Percentiles rank a stretch among this genome's conserved stretches.
Conservation (phyloP, 2,329 filamentous ascomycete species). For the Saccharata proteae region DNA sequence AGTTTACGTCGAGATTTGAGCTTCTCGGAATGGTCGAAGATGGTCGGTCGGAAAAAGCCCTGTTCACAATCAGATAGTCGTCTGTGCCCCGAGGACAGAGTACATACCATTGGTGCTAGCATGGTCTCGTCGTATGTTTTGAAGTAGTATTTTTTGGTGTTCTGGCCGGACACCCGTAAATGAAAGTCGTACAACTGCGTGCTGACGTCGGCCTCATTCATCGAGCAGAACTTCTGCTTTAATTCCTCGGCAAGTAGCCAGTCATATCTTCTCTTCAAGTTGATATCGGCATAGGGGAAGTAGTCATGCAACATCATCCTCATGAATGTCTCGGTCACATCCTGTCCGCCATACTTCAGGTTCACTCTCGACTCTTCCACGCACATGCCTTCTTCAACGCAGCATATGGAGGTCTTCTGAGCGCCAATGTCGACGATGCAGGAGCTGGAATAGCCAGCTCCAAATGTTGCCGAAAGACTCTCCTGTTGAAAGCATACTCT, state of each 20-base stretch:
- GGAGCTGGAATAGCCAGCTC: constrained; percentile 83
- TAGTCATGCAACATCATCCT: constrained; percentile 98
- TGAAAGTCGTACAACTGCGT: constrained; percentile 86
- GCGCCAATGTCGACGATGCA: constrained; percentile 95
- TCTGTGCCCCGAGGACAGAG: neutral
- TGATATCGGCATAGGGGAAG: constrained; percentile 92
- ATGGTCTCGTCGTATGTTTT: constrained; percentile 96
- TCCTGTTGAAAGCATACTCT: constrained; percentile 92
- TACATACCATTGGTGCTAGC: constrained; percentile 64
- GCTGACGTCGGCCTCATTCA: constrained; percentile 80
- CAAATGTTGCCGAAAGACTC: constrained; percentile 86
- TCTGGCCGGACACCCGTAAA: constrained; percentile 73
- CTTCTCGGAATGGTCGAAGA: constrained; percentile 77
- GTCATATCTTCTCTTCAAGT: constrained; percentile 79
- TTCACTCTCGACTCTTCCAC: constrained; percentile 92
- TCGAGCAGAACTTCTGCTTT: constrained; percentile 84
- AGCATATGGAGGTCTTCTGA: constrained; percentile 94
- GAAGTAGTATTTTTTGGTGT: constrained; percentile 87
- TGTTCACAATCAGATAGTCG: constrained; percentile 12
- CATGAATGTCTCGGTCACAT: constrained; percentile 88
- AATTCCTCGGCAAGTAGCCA: constrained; percentile 89
- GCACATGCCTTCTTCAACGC: constrained; percentile 91
- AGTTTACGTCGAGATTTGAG: constrained; percentile 67
- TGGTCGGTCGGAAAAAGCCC: constrained; percentile 78
- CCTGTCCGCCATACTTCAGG: constrained; percentile 82